Percentiles rank a stretch among this genome's conserved stretches.
Conservation (phyloP, 164 flowering plant genomes). For the Sextonia rubra region DNA sequence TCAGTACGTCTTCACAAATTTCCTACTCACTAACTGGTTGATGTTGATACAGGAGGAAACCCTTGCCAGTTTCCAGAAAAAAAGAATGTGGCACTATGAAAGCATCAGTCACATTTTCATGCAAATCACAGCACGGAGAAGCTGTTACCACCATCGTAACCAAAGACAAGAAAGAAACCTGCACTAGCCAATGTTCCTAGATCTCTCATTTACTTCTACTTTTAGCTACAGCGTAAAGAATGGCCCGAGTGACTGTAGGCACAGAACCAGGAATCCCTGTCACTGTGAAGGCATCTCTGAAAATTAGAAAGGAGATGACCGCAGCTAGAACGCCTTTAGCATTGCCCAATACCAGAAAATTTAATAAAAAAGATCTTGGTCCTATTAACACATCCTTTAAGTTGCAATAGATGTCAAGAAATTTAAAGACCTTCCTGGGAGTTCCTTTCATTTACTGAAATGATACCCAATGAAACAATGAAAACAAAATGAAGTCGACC, state of each 20-base stretch:
- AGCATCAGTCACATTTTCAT: background rate
- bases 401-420: background rate
- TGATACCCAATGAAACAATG: too few relatives aligned
- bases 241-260: conserved; percentile 31
- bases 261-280: conserved; percentile 33
- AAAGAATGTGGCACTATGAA: background rate
- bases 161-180: background rate
- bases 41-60: conserved; percentile 1
- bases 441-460: too few relatives aligned
- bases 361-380: background rate
- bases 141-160: background rate
- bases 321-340: conserved; percentile 13
- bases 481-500: too few relatives aligned
- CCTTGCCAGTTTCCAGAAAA: background rate
- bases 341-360: conserved; percentile 12
- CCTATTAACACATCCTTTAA: background rate
- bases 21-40: background rate
- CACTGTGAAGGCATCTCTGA: conserved; percentile 32
- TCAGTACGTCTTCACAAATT: background rate
- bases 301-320: conserved; percentile 20
- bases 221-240: conserved; percentile 34
- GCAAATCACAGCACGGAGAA: background rate
- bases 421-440: background rate
- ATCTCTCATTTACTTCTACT: conserved; percentile 20
- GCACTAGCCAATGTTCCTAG: background rate